Evolutionary conservation across 306 rosid species (phyloP), one percentile per base, ranked within the genome.

Genomic region (Prunus campanulata): DNA sequence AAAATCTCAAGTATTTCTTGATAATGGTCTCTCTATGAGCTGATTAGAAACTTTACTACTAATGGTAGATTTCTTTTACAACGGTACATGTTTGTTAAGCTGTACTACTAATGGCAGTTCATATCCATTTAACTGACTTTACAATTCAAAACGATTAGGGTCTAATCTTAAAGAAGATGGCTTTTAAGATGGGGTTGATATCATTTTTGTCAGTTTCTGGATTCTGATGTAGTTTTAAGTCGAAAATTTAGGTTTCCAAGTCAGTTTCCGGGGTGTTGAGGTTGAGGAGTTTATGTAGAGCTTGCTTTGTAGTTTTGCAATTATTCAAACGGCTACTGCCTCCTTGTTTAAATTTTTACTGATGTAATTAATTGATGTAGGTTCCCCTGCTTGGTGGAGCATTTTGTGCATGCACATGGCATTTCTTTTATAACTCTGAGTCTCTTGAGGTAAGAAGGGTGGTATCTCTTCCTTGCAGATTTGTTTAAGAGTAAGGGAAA

Each of bases 331-430:
- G 15, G 22, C 29, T 35, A 35, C 65, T 20, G 22, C 11, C 29
- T 29, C 25, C 60, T 49, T 14, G 2, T 4, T 50, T 15, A 70
- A 49, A 65, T 47, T 66, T n/a, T 47, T 3, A 19, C 14, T 65
- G 52, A 61, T 46, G 15, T 30, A 35, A 42, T 78, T 56, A 32
- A 79, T 80, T 76, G 81, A 60, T 86, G 76, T 83, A 95, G 96
- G 96, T 95, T 71, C 97, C 97, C 56, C 77, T 89, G 78, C 93
- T 95, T 56, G 97, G 97, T 70, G 97, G 97, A 86, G 99, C 99
- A 76, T 77, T 92, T 20, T 95, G 96, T 65, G 97, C 99, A 12
- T 95, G 99, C 79, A 92, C 98, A 8, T 95, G 96, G 97, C 99
- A 95, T 89, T 95, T 95, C 96, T 95, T 95, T 77, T 92, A 92